These are phyloP conservation scores for Podospora fimiseda DNA, from an alignment of 495 filamentous ascomycete species.

Conservation along the genomic window DNA sequence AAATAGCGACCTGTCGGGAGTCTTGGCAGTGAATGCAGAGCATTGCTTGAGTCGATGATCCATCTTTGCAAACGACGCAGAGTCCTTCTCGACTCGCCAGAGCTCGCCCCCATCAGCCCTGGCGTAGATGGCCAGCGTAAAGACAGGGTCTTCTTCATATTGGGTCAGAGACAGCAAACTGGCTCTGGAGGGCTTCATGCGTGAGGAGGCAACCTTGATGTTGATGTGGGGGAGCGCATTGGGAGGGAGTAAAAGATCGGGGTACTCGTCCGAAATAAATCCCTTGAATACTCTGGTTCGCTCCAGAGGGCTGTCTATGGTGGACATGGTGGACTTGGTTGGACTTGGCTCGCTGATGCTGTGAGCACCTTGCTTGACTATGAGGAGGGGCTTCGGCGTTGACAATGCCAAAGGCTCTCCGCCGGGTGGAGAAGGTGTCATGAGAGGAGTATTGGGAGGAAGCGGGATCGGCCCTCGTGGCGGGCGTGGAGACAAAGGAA, in stretches of 20 bases:
- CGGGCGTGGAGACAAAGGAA: slow-evolving; percentile 68
- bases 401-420: slow-evolving; percentile 27
- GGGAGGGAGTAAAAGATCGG: slow-evolving; percentile 74
- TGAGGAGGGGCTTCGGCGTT: slow-evolving; percentile 35
- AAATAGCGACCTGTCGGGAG: slow-evolving; percentile 82
- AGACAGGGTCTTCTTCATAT: slow-evolving; percentile 85
- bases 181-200: slow-evolving; percentile 78
- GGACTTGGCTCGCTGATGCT: slow-evolving; percentile 25
- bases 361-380: slow-evolving; percentile 31
- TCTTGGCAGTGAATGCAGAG: slow-evolving; percentile 56
- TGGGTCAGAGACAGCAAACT: slow-evolving; percentile 67
- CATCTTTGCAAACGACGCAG: slow-evolving; percentile 69
- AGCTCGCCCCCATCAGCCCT: slow-evolving; percentile 72
- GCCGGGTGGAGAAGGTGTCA: slow-evolving; percentile 42
- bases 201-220: slow-evolving; percentile 81
- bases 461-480: slow-evolving; percentile 61
- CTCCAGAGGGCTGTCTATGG: slow-evolving; percentile 27
- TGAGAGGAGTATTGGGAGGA: slow-evolving; percentile 54
- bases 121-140: slow-evolving; percentile 79
- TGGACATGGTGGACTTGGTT: slow-evolving; percentile 27
- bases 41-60: slow-evolving; percentile 73
- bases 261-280: slow-evolving; percentile 74
- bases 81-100: slow-evolving; percentile 91
- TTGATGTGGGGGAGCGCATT: slow-evolving; percentile 84
- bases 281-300: slow-evolving; percentile 48